phyloP scores from a whole-genome alignment of 257 asterid species.

The Plantago ovata region DNA sequence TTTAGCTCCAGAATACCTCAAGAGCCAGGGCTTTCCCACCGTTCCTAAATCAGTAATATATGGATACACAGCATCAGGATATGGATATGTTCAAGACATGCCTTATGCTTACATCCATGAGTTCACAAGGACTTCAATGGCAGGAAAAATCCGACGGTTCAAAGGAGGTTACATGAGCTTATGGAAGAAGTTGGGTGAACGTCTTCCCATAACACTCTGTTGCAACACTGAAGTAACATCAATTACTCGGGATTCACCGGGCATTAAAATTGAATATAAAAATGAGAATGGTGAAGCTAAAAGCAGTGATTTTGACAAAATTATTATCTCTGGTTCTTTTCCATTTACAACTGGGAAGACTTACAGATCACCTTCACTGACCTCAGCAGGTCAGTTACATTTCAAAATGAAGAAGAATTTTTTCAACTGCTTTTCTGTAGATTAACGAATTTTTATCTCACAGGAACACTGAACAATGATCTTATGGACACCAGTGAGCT shows the following conservation, averaged over 20 bases:
- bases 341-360: conserved; percentile 50
- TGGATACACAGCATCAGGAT: conserved; percentile 87
- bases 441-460: conserved; percentile 4
- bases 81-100: conserved; percentile 79
- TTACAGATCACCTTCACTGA: conserved; percentile 50
- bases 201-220: conserved; percentile 45
- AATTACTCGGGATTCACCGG: conserved; percentile 37
- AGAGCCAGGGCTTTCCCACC: conserved; percentile 46
- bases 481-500: conserved; percentile 47
- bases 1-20: conserved; percentile 56
- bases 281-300: conserved; percentile 29
- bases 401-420: neutral
- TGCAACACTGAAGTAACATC: conserved; percentile 64
- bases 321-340: conserved; percentile 72
- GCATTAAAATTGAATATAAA: conserved; percentile 30
- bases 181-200: conserved; percentile 60
- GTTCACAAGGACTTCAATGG: conserved; percentile 82
- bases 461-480: conserved; percentile 34
- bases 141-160: conserved; percentile 73
- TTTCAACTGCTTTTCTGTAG: neutral
- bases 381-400: conserved; percentile 34
- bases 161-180: conserved; percentile 73
- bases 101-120: conserved; percentile 81
- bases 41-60: conserved; percentile 73
- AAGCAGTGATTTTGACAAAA: conserved; percentile 53